Evolutionary conservation across 371 early-diverging fungal species (phyloP), one percentile per base, ranked within the genome.

Genomic region (Vairimorpha apis): DNA sequence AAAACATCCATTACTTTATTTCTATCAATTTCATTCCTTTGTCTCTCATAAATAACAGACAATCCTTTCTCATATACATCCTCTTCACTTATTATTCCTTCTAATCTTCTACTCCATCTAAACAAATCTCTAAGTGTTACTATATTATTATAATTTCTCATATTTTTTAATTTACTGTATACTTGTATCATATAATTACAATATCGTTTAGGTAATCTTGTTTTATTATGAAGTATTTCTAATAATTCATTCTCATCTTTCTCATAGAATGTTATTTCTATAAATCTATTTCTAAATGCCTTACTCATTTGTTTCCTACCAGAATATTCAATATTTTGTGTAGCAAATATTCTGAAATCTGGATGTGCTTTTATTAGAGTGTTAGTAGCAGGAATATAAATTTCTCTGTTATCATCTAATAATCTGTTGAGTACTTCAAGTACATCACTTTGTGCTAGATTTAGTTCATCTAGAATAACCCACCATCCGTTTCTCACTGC

Each of bases 381-480:
- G 70, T 92, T 90, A 0, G 94, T 96, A 82, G 96, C 97, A 1
- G 95, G 91, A 38, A 98, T 90, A 37, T 91, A 86, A 62, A 99
- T 85, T 83, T 98, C 97, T 63, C 93, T 88, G 84, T 98, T 99
- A 75, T 97, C 96, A 85, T 99, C 99, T 45, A 99, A 83, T 58
- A 99, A 84, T 29, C 98, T 89, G 85, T 99, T 99, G 32, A 99
- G 87, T 0, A 96, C 92, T 84, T 99, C 99, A 12, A 99, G 87
- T 0, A 99, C 97, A 79, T 99, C 99, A 25, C 90, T 89, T 0
- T 96, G 96, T 3, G 98, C 98, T 81, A 99, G 85, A 83, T 99
- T 99, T 47, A 99, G 87, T 84, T 99, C 99, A 83, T 99, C 99
- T 44, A 99, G 86, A 7, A 99, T 94, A 72, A 99, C 88, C 98